These are phyloP conservation scores for Alternaria alternata DNA, from an alignment of 2,329 filamentous ascomycete genomes.

Conservation along the genomic window DNA sequence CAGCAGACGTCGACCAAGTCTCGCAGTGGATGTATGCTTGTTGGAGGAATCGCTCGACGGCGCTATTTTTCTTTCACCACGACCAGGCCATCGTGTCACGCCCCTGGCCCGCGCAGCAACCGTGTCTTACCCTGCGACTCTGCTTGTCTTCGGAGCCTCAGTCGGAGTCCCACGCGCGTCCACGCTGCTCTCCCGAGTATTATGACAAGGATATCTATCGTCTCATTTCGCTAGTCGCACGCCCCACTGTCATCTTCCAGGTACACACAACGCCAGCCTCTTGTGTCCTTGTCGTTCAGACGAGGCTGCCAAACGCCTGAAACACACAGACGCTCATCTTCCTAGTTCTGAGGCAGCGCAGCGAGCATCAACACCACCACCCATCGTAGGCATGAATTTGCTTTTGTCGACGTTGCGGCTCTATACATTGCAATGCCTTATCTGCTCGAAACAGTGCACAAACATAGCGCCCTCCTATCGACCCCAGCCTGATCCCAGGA, in stretches of 20 bases:
- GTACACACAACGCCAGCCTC: background rate
- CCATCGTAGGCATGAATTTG: background rate
- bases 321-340: slow-evolving; percentile 14
- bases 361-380: background rate
- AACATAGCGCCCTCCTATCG: slow-evolving; percentile 3
- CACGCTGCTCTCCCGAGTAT: slow-evolving; percentile 2
- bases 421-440: slow-evolving; percentile 5
- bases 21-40: slow-evolving; percentile 1
- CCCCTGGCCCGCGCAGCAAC: slow-evolving; percentile 4
- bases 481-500: background rate
- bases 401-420: background rate
- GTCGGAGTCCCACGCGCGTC: background rate
- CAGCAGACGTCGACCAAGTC: background rate
- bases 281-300: background rate
- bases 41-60: background rate
- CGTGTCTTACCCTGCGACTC: slow-evolving; percentile 1
- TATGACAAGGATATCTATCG: slow-evolving; percentile 7
- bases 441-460: slow-evolving; percentile 6
- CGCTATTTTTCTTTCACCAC: background rate
- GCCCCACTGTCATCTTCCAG: slow-evolving; percentile 6
- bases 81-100: background rate
- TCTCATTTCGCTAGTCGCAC: slow-evolving; percentile 19
- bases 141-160: slow-evolving; percentile 6
- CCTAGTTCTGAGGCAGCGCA: slow-evolving; percentile 12
- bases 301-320: slow-evolving; percentile 3